Evolutionary conservation across 1,139 yeast species (phyloP), one percentile per base, ranked within the genome.

Genomic region (Magnusiomyces fungicola): DNA sequence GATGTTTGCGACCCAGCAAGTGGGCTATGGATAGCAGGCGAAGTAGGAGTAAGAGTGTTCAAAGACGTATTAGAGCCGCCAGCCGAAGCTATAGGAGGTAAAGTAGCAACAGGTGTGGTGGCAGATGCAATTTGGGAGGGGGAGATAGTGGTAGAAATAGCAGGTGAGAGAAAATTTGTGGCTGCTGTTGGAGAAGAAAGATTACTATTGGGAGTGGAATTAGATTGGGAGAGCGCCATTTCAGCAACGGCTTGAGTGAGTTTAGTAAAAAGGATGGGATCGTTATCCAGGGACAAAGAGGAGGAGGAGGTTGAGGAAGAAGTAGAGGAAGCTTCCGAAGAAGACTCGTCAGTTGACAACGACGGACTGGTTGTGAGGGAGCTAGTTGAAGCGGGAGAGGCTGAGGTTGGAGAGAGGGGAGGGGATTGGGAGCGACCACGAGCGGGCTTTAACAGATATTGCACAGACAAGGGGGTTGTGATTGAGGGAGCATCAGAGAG

Each of bases 281-380:
- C 49, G 19, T 38, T 42, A 19, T 47, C 40, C 16, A 40, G 25
- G 25, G 50, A 43, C n/a, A 44, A n/a, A n/a, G 46, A 42, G 18
- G 50, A 42, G 21, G 42, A 21, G 19, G 48, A 37, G 16, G 43
- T 25, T 4, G 49, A 27, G 30, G 50, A 48, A 33, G 46, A 25
- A 32, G 50, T 44, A 14, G 30, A 23, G 5, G 55, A 50, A 25
- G 47, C 46, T 2, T 50, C 43, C 12, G 53, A 43, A 16, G 49
- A 44, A 14, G 44, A 34, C 5, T 37, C 30, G 21, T 21, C 34
- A 2, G 50, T 22, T 21, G 51, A 46, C 9, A 49, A 30, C 5
- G 51, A 22, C 12, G 39, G 52, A 49, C 37, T 21, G 37, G 34
- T 50, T 29, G 47, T 42, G 27, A 55, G 52, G 30, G 53, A 54